Evolutionary conservation across 164 flowering plant genomes (phyloP).

Genomic region (Vitis amurensis): DNA sequence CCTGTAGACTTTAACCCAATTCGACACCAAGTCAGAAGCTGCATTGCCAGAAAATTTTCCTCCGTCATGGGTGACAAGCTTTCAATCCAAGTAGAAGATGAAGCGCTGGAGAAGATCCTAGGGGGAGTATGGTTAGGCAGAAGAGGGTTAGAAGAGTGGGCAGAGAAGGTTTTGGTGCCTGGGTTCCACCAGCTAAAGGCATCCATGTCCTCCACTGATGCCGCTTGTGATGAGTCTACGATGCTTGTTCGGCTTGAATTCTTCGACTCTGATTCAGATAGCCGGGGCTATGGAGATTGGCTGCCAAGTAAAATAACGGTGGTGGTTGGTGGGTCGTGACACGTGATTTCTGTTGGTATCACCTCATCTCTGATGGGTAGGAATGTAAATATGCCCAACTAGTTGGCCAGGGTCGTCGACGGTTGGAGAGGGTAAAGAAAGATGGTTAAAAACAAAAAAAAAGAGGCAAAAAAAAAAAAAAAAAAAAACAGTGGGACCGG

Average conservation of each 20-base stretch:
- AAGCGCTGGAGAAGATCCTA: constrained; percentile 60
- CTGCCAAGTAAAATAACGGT: constrained; percentile 50
- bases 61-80: constrained; percentile 33
- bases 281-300: constrained; percentile 37
- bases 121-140: constrained; percentile 75
- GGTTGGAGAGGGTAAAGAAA: constrained; percentile 5
- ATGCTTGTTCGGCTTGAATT: constrained; percentile 42
- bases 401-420: constrained; percentile 18
- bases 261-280: constrained; percentile 29
- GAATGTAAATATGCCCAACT: constrained; percentile 42
- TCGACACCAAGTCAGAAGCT: constrained; percentile 29
- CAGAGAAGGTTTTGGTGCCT: constrained; percentile 62
- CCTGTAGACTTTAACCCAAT: constrained; percentile 60
- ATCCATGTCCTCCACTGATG: constrained; percentile 10
- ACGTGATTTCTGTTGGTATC: constrained; percentile 8
- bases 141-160: constrained; percentile 64
- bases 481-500: constrained; percentile 12
- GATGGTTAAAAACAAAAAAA: not conserved
- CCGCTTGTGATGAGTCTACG: constrained; percentile 12
- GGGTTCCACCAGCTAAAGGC: constrained; percentile 59
- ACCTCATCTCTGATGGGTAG: constrained; percentile 14
- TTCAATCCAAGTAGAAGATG: constrained; percentile 48
- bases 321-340: constrained; percentile 21
- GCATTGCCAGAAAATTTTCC: constrained; percentile 47
- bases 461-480: not conserved